Percentiles rank a stretch among this genome's conserved stretches.
phyloP scores from a whole-genome alignment of 2,329 filamentous ascomycete genomes.

The Colletotrichum zoysiae region DNA sequence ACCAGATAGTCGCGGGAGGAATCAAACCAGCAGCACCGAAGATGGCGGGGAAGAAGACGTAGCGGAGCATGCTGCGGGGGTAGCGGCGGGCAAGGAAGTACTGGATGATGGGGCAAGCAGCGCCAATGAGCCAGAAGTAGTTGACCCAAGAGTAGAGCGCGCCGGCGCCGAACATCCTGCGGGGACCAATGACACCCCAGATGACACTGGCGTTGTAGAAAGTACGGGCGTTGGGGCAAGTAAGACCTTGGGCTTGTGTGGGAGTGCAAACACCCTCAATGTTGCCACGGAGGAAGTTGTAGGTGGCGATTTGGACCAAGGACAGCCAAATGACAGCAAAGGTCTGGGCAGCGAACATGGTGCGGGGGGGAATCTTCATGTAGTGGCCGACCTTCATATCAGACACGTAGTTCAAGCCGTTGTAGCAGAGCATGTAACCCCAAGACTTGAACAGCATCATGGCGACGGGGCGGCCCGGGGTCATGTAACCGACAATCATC shows the following conservation, averaged over 20 bases:
- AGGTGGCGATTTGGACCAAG: constrained; percentile 53
- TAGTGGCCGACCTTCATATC: constrained; percentile 67
- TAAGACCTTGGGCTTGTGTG: constrained; percentile 63
- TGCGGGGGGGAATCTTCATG: constrained; percentile 66
- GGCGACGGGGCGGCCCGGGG: constrained; percentile 60
- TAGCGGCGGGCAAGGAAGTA: constrained; percentile 62
- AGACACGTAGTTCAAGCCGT: constrained; percentile 60
- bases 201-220: constrained; percentile 72
- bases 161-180: constrained; percentile 51
- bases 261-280: constrained; percentile 66
- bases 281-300: constrained; percentile 58
- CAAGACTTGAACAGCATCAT: constrained; percentile 65
- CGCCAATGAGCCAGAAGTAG: constrained; percentile 67
- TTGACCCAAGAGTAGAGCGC: constrained; percentile 64
- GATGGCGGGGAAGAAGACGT: constrained; percentile 65
- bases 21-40: constrained; percentile 64
- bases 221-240: constrained; percentile 67
- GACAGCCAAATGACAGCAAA: constrained; percentile 57
- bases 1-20: constrained; percentile 68
- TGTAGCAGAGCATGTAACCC: constrained; percentile 60
- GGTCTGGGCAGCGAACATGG: constrained; percentile 60
- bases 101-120: constrained; percentile 60
- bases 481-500: constrained; percentile 63
- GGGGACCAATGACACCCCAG: constrained; percentile 69
- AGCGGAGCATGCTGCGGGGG: constrained; percentile 60